These are phyloP conservation scores for Helicocarpus griseus DNA, from an alignment of 2,329 filamentous ascomycete genomes.

Conservation along the genomic window DNA sequence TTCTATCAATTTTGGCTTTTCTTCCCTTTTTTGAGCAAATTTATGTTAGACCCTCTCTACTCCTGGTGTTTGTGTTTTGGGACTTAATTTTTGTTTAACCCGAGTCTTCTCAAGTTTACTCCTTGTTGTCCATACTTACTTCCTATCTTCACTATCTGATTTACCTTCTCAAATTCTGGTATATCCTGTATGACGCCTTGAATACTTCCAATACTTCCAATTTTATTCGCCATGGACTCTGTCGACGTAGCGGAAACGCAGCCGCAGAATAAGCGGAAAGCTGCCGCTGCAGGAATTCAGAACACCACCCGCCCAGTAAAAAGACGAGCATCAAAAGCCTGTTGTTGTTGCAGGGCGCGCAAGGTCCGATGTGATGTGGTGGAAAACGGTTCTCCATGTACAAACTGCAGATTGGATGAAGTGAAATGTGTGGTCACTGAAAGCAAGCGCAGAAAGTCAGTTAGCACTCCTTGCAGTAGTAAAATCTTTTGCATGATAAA, in stretches of 20 bases:
- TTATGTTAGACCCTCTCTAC: neutral
- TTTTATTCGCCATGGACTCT: slow-evolving; percentile 13
- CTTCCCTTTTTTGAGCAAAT: neutral
- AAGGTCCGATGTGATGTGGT: slow-evolving; percentile 45
- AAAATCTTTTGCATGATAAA: slow-evolving; percentile 3
- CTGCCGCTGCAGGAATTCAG: slow-evolving; percentile 46
- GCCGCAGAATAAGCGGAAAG: slow-evolving; percentile 45
- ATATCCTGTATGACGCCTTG: neutral
- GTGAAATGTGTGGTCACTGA: slow-evolving; percentile 18
- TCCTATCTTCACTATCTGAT: neutral
- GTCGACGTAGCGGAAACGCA: slow-evolving; percentile 20
- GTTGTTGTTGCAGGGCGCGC: slow-evolving; percentile 42
- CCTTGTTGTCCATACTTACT: neutral
- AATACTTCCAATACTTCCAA: slow-evolving; percentile 2
- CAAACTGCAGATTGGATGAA: slow-evolving; percentile 21
- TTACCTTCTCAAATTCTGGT: neutral
- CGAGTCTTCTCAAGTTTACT: neutral
- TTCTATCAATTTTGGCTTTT: neutral
- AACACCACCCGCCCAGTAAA: slow-evolving; percentile 54
- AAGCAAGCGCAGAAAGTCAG: slow-evolving; percentile 48
- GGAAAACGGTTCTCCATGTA: slow-evolving; percentile 32
- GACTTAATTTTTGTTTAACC: neutral
- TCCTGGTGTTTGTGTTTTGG: neutral
- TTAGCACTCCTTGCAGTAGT: slow-evolving; percentile 9
- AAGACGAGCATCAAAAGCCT: slow-evolving; percentile 48